Conservation (phyloP, 177 flowering plant genomes). For the Tripterygium wilfordii region DNA sequence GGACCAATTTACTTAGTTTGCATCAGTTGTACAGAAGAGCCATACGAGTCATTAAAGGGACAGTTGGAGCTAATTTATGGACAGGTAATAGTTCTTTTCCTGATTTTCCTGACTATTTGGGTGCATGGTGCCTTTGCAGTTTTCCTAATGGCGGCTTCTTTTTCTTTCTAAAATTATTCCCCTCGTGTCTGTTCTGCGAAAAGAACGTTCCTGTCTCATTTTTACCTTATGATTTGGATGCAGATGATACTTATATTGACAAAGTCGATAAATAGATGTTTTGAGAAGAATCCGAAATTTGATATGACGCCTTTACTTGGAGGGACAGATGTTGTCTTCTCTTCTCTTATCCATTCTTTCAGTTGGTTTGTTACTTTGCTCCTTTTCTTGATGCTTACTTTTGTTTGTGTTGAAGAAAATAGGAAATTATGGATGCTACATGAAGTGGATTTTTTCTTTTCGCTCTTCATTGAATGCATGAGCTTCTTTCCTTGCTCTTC, state of each 20-base stretch:
- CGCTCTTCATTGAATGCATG: too few relatives aligned
- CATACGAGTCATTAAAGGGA: conserved; percentile 75
- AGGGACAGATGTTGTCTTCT: conserved; percentile 96
- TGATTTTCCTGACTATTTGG: background rate
- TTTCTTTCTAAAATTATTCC: background rate
- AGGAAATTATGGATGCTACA: too few relatives aligned
- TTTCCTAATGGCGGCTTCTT: too few relatives aligned
- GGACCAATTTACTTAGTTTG: conserved; percentile 97
- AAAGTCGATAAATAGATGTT: conserved; percentile 91
- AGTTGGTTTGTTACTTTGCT: conserved; percentile 92
- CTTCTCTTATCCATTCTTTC: conserved; percentile 92
- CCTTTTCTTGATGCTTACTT: too few relatives aligned
- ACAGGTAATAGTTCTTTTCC: conserved; percentile 55
- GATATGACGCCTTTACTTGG: conserved; percentile 99
- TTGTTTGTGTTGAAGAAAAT: too few relatives aligned
- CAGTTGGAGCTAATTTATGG: conserved; percentile 93
- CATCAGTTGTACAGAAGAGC: conserved; percentile 98
- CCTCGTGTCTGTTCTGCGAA: too few relatives aligned
- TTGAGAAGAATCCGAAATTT: conserved; percentile 95
- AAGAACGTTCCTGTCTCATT: too few relatives aligned
- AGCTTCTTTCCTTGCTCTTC: too few relatives aligned
- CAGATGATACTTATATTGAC: conserved; percentile 98
- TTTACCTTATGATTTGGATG: conserved; percentile 33
- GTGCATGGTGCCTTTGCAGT: background rate
- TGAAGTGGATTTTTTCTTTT: too few relatives aligned